Evolutionary conservation across 495 filamentous ascomycete species (phyloP), one percentile per base, ranked within the genome.

Genomic region (Lindgomyces ingoldianus): DNA sequence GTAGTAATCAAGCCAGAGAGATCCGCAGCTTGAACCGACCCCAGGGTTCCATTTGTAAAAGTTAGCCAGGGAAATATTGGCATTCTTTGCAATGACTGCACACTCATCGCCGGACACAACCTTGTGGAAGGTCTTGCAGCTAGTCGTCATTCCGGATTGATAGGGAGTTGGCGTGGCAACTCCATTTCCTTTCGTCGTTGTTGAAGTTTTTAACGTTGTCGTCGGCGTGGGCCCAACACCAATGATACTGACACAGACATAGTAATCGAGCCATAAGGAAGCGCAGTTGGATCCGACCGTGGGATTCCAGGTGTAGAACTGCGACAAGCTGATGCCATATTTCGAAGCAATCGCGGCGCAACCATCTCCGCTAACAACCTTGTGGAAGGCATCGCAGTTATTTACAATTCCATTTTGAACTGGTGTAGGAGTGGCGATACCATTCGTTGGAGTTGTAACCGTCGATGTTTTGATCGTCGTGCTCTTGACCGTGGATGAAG

Each of bases 121-220:
- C 18, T 46, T 46, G 12, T 58, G 14, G 42, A 58, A 58, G n/a
- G 19, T 19, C 6, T 58, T 24, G 24, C 54, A 57, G 11, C 45
- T 44, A 16, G 16, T 10, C 39, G 24, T 24, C 18, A 57, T 41
- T 24, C 54, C 54, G 4, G 39, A 18, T 21, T 55, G 51, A 4
- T n/a, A 18, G n/a, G 4, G 44, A 4, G 16, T 21, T 3, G 44
- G 44, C 3, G 44, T 4, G 22, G 44, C 4, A 16, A 46, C 44
- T 6, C 16, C 44, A 21, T 21, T 21, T 6, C 16, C 16, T 18
- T 18, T 46, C 14, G n/a, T 8, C 16, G 44, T 4, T 3, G 44
- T 16, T 6, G 44, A 18, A 16, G 44, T 14, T 21, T 46, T 46
- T 14, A 46, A 18, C 4, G 44, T 46, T 4, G 44, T 18, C 6